Conservation (phyloP, 164 flowering plant species). For the Umbilicus rupestris region DNA sequence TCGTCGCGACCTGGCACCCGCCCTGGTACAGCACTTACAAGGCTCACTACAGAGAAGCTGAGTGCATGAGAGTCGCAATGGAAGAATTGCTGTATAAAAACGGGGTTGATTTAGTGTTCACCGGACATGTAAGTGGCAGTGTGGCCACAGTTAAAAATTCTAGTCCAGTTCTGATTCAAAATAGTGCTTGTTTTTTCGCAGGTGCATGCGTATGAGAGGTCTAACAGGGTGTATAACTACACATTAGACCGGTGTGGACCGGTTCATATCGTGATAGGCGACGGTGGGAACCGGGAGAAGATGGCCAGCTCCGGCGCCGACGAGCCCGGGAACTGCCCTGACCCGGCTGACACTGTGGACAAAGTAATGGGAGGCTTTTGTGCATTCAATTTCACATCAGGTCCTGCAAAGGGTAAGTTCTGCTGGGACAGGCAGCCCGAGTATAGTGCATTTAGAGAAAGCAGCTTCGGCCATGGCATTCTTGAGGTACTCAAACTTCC, state of each 20-base stretch:
- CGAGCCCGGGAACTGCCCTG: slow-evolving; percentile 87
- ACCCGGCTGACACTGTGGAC: slow-evolving; percentile 47
- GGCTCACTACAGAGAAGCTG: slow-evolving; percentile 91
- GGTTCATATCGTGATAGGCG: slow-evolving; percentile 71
- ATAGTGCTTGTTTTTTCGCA: slow-evolving; percentile 11
- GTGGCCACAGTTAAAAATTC: background rate
- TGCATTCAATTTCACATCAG: slow-evolving; percentile 65
- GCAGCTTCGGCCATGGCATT: slow-evolving; percentile 97
- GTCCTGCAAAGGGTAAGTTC: slow-evolving; percentile 68
- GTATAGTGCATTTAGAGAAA: slow-evolving; percentile 91
- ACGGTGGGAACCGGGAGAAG: slow-evolving; percentile 87
- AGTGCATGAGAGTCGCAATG: slow-evolving; percentile 93
- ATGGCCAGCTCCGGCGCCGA: slow-evolving; percentile 77
- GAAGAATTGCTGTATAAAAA: slow-evolving; percentile 59
- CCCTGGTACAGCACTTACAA: slow-evolving; percentile 95
- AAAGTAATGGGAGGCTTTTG: slow-evolving; percentile 68
- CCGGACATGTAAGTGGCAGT: slow-evolving; percentile 65
- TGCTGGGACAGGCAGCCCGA: slow-evolving; percentile 93
- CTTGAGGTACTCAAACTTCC: slow-evolving; percentile 49
- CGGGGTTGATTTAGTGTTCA: slow-evolving; percentile 67
- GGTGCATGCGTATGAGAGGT: slow-evolving; percentile 94
- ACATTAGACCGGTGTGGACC: slow-evolving; percentile 77
- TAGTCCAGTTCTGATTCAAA: background rate
- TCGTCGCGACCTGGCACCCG: slow-evolving; percentile 90
- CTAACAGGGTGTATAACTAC: slow-evolving; percentile 77